Evolutionary conservation across 2,329 filamentous ascomycete genomes (phyloP), one percentile per base, ranked within the genome.

Genomic region (Colletotrichum australisinense): DNA sequence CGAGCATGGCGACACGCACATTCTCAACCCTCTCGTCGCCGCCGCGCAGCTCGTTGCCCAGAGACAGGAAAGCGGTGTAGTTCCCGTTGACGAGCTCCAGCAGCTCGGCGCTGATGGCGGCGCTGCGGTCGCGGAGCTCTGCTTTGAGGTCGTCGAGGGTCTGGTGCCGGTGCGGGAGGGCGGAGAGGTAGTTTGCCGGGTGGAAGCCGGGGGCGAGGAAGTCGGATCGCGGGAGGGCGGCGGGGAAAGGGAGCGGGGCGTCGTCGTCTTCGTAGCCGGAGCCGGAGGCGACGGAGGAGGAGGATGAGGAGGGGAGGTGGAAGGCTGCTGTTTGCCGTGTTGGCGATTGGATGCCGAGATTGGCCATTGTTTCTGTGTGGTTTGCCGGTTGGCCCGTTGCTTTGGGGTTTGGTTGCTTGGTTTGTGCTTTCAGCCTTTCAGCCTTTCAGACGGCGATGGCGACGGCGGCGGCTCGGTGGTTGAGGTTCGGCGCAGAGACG

Each of bases 81-180:
- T 99, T 97, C 64, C 93, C 90, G 80, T 99, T 99, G 76, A 99
- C 97, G 8, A 99, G 90, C 84, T 98, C 96, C 22, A 99, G 88
- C 3, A 99, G 88, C 84, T 99, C 97, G 75, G 93, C 91, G 78
- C 92, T 94, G 74, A 99, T 92, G 24, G 93, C 89, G 77, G 94
- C 90, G 77, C 92, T 94, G 65, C 97, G 89, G 72, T 95, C 91
- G 57, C 95, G 92, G 19, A 99, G 88, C 79, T 99, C 97, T 5
- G 92, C 86, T 46, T 96, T 94, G 38, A 99, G 87, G 81, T 99
- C 97, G 81, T 98, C 95, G 60, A 99, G 93, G 0, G 96, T 98
- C 82, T 99, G 97, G 82, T 99, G 97, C 1, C 97, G 93, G 80
- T 97, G 92, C 24, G 92, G 91, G 1, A 98, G 88, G 1, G 93